Evolutionary conservation across 2,329 filamentous ascomycete species (phyloP).

Genomic region (Cercospora sojina): DNA sequence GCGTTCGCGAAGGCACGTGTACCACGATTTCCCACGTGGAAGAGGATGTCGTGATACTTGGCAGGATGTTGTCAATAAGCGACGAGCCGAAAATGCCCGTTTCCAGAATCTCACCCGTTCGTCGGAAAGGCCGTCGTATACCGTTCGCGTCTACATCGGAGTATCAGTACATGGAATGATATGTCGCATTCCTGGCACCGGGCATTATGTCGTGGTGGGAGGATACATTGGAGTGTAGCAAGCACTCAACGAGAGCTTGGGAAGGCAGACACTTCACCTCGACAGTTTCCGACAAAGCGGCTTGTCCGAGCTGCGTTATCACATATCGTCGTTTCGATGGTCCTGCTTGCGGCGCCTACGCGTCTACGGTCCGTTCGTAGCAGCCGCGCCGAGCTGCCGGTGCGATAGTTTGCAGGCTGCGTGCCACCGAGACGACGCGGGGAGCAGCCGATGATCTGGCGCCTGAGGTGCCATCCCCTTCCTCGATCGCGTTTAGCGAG

Average conservation of each 20-base stretch:
- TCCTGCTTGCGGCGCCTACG: not conserved
- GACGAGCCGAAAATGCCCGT: conserved; percentile 6
- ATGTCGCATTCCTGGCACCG: not conserved
- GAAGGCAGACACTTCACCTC: not conserved
- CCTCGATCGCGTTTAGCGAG: not conserved
- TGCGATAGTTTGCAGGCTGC: not conserved
- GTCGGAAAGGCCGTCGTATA: not conserved
- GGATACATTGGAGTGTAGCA: not conserved
- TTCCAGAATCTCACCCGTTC: not conserved
- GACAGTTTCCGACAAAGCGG: not conserved
- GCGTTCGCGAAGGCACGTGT: not conserved
- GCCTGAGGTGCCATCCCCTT: not conserved
- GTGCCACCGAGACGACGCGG: not conserved
- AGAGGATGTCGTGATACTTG: conserved; percentile 18
- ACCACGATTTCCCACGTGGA: conserved; percentile 2
- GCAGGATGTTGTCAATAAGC: conserved; percentile 9
- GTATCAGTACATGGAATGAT: not conserved
- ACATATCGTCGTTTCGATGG: not conserved
- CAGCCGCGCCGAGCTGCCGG: not conserved
- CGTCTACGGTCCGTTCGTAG: not conserved
- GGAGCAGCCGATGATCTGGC: not conserved
- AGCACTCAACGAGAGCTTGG: not conserved
- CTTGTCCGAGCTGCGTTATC: not conserved
- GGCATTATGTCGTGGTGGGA: not conserved
- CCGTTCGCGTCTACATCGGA: not conserved